These are phyloP conservation scores for Russula foetens DNA, from an alignment of 768 basidiomycete species.

Conservation along the genomic window DNA sequence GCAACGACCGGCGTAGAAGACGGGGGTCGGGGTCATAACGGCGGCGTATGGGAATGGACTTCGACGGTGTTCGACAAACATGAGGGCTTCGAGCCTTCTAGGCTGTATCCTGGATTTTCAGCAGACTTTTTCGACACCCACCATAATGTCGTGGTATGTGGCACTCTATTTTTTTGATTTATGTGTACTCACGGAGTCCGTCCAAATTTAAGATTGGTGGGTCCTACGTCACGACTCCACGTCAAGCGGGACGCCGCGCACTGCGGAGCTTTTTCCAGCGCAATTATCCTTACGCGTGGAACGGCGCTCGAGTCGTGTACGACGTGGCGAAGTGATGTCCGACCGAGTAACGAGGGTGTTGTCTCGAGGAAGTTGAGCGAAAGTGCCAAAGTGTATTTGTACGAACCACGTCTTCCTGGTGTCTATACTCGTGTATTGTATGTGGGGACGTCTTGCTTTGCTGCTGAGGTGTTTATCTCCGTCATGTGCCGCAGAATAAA, in stretches of 20 bases:
- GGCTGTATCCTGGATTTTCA: conserved; percentile 86
- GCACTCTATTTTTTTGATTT: background rate
- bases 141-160: conserved; percentile 81
- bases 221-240: conserved; percentile 80
- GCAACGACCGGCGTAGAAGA: conserved; percentile 56
- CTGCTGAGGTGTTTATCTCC: too few relatives aligned
- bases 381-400: background rate
- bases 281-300: conserved; percentile 87
- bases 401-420: background rate
- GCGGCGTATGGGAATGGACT: conserved; percentile 99
- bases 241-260: conserved; percentile 64
- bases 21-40: conserved; percentile 68
- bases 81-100: conserved; percentile 69
- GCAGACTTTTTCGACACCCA: conserved; percentile 86
- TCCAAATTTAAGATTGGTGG: conserved; percentile 78
- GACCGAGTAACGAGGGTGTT: too few relatives aligned
- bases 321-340: conserved; percentile 26
- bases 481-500: too few relatives aligned
- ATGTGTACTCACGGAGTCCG: conserved; percentile 9
- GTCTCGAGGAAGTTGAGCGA: background rate
- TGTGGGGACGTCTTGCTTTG: too few relatives aligned
- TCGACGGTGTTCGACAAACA: conserved; percentile 63
- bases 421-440: background rate
- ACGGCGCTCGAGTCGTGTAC: conserved; percentile 64
- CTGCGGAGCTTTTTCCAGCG: conserved; percentile 90